Conservation (phyloP, 2,329 filamentous ascomycete genomes). For the Tolypocladium pustulatum region DNA sequence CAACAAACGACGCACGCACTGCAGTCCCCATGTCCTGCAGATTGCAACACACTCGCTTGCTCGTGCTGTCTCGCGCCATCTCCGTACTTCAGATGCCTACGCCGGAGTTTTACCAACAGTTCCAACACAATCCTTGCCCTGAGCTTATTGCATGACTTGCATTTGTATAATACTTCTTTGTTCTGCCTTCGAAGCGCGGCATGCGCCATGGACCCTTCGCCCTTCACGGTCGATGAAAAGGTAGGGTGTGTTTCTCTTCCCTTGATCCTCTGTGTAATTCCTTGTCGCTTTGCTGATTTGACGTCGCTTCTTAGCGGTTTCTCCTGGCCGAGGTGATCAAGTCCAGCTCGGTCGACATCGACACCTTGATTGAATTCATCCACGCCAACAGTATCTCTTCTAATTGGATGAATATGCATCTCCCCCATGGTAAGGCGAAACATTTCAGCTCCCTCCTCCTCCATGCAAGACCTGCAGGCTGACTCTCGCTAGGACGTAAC, state of each 20-base stretch:
- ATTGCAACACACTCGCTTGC: background rate
- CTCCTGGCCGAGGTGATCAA: constrained; percentile 49
- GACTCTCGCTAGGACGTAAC: constrained; percentile 28
- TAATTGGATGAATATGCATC: constrained; percentile 37
- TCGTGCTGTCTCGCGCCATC: background rate
- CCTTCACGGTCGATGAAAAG: constrained; percentile 1
- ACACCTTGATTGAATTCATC: constrained; percentile 36
- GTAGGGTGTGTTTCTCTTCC: background rate
- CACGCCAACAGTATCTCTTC: constrained; percentile 27
- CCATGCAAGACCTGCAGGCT: background rate
- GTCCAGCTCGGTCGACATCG: constrained; percentile 37
- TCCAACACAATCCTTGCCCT: background rate
- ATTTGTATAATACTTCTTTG: no score
- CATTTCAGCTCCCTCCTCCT: background rate
- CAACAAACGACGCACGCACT: background rate
- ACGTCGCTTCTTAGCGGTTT: constrained; percentile 32
- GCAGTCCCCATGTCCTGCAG: background rate
- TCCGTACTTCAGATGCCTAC: background rate
- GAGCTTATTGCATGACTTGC: background rate
- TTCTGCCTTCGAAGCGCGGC: background rate
- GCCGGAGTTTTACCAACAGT: background rate
- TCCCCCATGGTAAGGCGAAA: constrained; percentile 30
- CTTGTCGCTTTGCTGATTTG: background rate
- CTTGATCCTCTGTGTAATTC: background rate
- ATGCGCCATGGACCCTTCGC: background rate